A percentile compares a stretch with the other conserved stretches of the same genome.
phyloP scores from a whole-genome alignment of 805 yeast species.

The Kazachstania kunashirensis region DNA sequence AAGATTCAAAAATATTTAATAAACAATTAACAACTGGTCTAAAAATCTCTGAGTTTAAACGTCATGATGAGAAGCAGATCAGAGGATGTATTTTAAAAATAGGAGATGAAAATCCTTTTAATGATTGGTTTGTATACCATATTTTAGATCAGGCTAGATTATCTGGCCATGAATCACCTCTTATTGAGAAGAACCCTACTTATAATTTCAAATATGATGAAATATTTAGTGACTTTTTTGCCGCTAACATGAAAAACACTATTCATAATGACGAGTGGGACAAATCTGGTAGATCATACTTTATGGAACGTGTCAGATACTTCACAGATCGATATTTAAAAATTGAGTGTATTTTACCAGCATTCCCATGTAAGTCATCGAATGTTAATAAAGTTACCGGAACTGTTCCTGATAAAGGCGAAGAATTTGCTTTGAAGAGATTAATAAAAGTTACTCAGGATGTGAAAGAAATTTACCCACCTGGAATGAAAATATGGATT shows the following conservation, averaged over 20 bases:
- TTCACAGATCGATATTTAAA: slow-evolving; percentile 40
- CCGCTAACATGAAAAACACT: slow-evolving; percentile 38
- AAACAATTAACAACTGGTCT: slow-evolving; percentile 15
- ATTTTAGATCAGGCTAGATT: slow-evolving; percentile 31
- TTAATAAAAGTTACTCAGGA: slow-evolving; percentile 28
- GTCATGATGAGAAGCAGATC: slow-evolving; percentile 25
- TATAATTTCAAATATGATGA: slow-evolving; percentile 18
- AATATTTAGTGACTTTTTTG: slow-evolving; percentile 36
- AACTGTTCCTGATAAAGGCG: slow-evolving; percentile 45
- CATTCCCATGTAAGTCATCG: slow-evolving; percentile 58
- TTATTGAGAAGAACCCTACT: neutral
- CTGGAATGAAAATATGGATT: slow-evolving; percentile 46
- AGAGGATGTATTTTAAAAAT: slow-evolving; percentile 33
- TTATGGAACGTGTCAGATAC: slow-evolving; percentile 35
- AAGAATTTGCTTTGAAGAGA: slow-evolving; percentile 34
- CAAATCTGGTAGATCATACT: slow-evolving; percentile 35
- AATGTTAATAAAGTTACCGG: slow-evolving; percentile 43
- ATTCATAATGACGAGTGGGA: slow-evolving; percentile 42
- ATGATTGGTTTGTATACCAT: slow-evolving; percentile 33
- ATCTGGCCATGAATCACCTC: slow-evolving; percentile 14
- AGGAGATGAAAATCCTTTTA: slow-evolving; percentile 25
- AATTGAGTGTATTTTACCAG: slow-evolving; percentile 51
- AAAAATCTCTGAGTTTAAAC: slow-evolving; percentile 28
- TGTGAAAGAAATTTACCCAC: slow-evolving; percentile 37
- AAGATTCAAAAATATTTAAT: slow-evolving; percentile 15